Base-by-base conservation (phyloP, 805 yeast genomes). In the Wickerhamiella musiphila region DNA sequence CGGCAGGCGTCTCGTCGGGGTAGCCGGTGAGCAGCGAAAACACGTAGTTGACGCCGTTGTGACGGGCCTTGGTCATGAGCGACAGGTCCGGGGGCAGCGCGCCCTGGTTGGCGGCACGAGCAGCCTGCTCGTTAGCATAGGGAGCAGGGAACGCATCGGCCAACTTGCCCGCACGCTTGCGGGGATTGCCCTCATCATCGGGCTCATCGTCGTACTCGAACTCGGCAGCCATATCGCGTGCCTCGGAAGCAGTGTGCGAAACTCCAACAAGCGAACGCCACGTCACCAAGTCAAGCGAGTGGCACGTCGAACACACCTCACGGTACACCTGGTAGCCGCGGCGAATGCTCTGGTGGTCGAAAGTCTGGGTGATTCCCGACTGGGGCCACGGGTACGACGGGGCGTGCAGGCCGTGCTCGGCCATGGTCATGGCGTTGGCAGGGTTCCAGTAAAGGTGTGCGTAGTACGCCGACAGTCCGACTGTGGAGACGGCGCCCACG, bases 271-370 rank as follows among this genome's bases (percentile, higher is more conserved):
- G 62, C 51, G 84, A 78, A 72, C 98, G 82, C 98, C 98, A 90
- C 27, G 96, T 94, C 45, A 90, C 77, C 67, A 94, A 73, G 57
- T 84, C 86, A 51, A 90, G 64, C 22, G 98, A 86, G 64, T 90
- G 98, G 63, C 98, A 90, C 35, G 96, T 90, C 39, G 98, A 93
- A 69, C 98, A 90, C 34, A 90, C 98, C 64, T 90, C 98, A 61
- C 83, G 76, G 70, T 90, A 90, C 40, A 90, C 98, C 58, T 82
- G 95, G 75, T 77, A 90, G 48, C 98, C 98, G 71, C 98, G 83
- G 69, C 98, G 79, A 53, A 90, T 79, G 35, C 93, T 75, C 37
- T 82, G 83, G 60, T 84, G 95, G 65, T 84, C 95, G 47, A 82
- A 84, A 34, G 93, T 67, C 31, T 31, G 33, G 38, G 45, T 45